Evolutionary conservation across 305 asterid species (phyloP), one percentile per base, ranked within the genome.

Genomic region (Andrographis paniculata): DNA sequence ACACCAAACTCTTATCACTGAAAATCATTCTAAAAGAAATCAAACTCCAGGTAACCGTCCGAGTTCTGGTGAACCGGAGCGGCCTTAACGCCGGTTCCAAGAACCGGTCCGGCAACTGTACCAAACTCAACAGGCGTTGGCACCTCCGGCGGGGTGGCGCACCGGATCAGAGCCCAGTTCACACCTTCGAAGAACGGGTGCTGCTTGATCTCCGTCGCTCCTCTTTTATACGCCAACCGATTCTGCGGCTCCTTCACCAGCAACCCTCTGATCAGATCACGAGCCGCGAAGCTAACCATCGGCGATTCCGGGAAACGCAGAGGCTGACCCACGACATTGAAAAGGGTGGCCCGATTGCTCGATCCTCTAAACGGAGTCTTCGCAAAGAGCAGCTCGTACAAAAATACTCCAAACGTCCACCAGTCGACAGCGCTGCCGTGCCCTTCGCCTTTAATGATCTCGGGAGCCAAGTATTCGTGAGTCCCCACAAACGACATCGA

Each of bases 401-500:
- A 64, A 78, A 91, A 91, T 45, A 91, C 65, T 5, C 98, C 98
- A 17, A 86, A 91, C 1, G 98, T 91, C 98, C 98, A 91, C 98
- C 98, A 91, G 54, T 91, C 98, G 36, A 91, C 98, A 0, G 95
- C 96, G 55, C 96, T 91, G 20, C 98, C 98, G 24, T 91, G 98
- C 50, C 98, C 98, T 67, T 91, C 98, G 14, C 94, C 98, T 62
- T 86, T 89, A 58, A 89, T n/a, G n/a, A n/a, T n/a, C n/a, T n/a
- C n/a, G n/a, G n/a, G n/a, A n/a, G n/a, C n/a, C n/a, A n/a, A n/a
- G 56, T 89, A 89, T 45, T 91, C 98, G 27, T 86, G 98, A 40
- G 98, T 91, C 49, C 98, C 96, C 5, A 86, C 98, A 15, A 91
- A 91, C 4, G 98, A 86, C 98, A 91, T 91, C 51, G 98, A 91